Evolutionary conservation across 208 protist species (phyloP), one percentile per base, ranked within the genome.

Genomic region (Leishmania major): DNA sequence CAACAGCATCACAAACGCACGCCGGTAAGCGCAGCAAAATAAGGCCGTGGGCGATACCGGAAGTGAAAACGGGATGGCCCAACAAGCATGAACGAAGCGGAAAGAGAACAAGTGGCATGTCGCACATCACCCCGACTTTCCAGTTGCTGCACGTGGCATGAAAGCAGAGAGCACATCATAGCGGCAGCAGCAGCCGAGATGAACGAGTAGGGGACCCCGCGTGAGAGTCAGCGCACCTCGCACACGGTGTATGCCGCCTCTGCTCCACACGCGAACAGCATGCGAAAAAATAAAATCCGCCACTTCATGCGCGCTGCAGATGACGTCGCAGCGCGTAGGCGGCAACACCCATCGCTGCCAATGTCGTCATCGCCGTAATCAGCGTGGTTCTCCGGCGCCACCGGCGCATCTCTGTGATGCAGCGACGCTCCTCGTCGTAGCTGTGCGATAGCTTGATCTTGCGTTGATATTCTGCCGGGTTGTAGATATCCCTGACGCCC

Each of bases 401-500:
- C 75, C 55, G 62, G 25, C 71, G 62, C 80, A 74, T 13, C 75
- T 84, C 84, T 2, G 37, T 25, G 28, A 67, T 49, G 37, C 74
- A 70, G 4, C 28, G 28, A 3, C 37, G 37, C 74, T 84, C 80
- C 75, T 80, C 79, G 1, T 57, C 69, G 76, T 55, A 79, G 51
- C n/a, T 70, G 37, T 59, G 67, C 8, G 75, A 45, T n/a, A 70
- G 55, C 25, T 55, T 70, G 8, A 49, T 53, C 37, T n/a, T 43
- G 3, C 25, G 43, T 35, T 55, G 53, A 59, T 75, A 40, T 2
- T 79, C 53, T 2, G 55, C 69, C 7, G 53, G 25, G 57, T 79
- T 49, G 78, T 82, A 73, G 70, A 80, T 49, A 11, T 57, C 37
- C 55, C 60, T 72, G 11, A 0, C 0, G 25, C 28, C 40, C 70